Evolutionary conservation across 352 stramenopile species (phyloP), one percentile per base, ranked within the genome.

Genomic region (Globisporangium okanoganense): DNA sequence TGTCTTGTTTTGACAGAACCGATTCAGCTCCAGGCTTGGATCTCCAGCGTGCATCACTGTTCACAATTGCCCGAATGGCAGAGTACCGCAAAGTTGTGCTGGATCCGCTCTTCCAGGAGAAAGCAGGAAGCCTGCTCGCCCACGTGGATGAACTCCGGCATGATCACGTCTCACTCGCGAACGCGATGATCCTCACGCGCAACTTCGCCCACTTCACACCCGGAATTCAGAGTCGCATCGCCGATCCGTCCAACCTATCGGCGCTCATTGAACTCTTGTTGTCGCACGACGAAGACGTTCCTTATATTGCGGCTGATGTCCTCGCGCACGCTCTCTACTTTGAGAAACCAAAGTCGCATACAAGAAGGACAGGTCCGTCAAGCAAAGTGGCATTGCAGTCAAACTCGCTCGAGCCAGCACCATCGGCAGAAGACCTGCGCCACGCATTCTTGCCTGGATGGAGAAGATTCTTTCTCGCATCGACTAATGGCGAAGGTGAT

Each of bases 51-150:
- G 64, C 64, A n/a, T 55, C 70, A 5, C 57, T 72, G 5, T 78
- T 78, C 35, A 66, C 61, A 13, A 43, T 78, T 24, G 70, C 70
- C 31, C 60, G 70, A 2, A 38, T 78, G 1, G 57, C 70, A 14
- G 70, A 78, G 58, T 67, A 69, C 16, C 54, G 57, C 3, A 16
- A 33, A 35, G 44, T 71, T 41, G 70, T 75, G 18, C 27, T 55
- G 18, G 60, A 71, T 10, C 14, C 70, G 10, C 51, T 73, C 50
- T 75, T 78, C 16, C 67, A 78, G 36, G 70, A 75, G 33, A 65
- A 71, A 47, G 67, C 69, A 53, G 67, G 66, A 14, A 55, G 52
- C 18, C 8, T 76, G 16, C 54, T 56, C 3, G 49, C 51, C 5
- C 35, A 56, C 12, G 22, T 60, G 5, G 38, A 54, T 1, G 38